Base-by-base conservation (phyloP, 306 rosid species). In the Fragaria vesca region DNA sequence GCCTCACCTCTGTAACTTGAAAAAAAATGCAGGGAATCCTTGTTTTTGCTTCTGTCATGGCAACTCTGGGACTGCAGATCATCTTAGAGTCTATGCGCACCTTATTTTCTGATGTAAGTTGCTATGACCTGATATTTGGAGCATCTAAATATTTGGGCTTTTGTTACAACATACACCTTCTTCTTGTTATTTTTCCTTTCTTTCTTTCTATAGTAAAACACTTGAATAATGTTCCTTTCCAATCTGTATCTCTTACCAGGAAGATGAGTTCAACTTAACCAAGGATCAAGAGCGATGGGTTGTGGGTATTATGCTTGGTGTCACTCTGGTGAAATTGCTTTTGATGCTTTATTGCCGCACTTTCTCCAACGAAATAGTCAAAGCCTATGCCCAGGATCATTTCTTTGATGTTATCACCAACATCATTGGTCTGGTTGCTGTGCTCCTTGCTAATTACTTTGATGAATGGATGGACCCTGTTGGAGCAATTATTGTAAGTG, bases 41-140 rank as follows among this genome's bases (percentile, higher is more conserved):
- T 75, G 99, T 96, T 78, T 96, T 96, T 84, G 99, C 99, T 76
- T 96, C 99, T 75, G 99, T 96, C 76, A 96, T 96, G 99, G 99
- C 98, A 21, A 96, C 99, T 30, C 87, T 96, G 26, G 99, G 99
- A 72, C 90, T 96, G 86, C 99, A 96, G 83, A 96, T 96, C 66
- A 96, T 96, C 75, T 82, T 96, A 89, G 99, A 96, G 91, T 96
- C 99, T 24, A 2, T 88, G 60, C 94, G 97, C 40, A 86, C 91
- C 1, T 87, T 96, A 54, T 13, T 83, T 47, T 96, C 83, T 17
- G 52, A 84, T 69, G 99, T 95, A 85, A 91, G 97, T 88, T 69
- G 54, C 66, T 69, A 47, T 38, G 75, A 57, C 26, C 43, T 60
- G 8, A 67, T 36, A 43, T 72, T 73, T 78, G 47, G 47, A 43